Evolutionary conservation across 345 rosid genomes (phyloP).

Genomic region (Combretum micranthum): DNA sequence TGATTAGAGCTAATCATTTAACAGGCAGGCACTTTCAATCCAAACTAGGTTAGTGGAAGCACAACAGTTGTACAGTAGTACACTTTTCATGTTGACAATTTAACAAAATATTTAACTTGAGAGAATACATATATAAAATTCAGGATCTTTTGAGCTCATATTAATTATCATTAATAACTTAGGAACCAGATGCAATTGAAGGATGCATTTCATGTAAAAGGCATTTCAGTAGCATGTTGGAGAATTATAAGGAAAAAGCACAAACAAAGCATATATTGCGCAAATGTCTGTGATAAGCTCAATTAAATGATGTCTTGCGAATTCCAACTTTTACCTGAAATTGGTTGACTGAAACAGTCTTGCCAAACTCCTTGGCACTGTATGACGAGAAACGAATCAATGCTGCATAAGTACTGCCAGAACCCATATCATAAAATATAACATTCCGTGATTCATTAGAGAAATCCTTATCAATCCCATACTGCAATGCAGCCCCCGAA

Average conservation of each 20-base stretch:
- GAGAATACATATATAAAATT: too few relatives aligned
- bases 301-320: background rate
- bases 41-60: too few relatives aligned
- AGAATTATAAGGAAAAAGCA: background rate
- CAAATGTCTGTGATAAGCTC: too few relatives aligned
- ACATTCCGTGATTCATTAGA: slow-evolving; percentile 83
- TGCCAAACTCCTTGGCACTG: slow-evolving; percentile 75
- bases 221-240: background rate
- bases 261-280: background rate
- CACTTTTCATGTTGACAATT: too few relatives aligned
- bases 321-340: slow-evolving; percentile 62
- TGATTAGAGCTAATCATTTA: too few relatives aligned
- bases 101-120: too few relatives aligned
- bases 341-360: slow-evolving; percentile 80
- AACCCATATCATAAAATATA: slow-evolving; percentile 93
- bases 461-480: slow-evolving; percentile 95
- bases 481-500: slow-evolving; percentile 96
- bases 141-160: too few relatives aligned
- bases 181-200: too few relatives aligned
- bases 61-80: too few relatives aligned
- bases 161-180: too few relatives aligned
- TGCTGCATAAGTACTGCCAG: slow-evolving; percentile 82
- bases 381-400: slow-evolving; percentile 88
- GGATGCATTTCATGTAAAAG: too few relatives aligned
- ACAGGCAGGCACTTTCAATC: too few relatives aligned